A percentile compares a stretch with the other conserved stretches of the same genome.
phyloP scores from a whole-genome alignment of 345 rosid species.

The Bretschneidera sinensis region DNA sequence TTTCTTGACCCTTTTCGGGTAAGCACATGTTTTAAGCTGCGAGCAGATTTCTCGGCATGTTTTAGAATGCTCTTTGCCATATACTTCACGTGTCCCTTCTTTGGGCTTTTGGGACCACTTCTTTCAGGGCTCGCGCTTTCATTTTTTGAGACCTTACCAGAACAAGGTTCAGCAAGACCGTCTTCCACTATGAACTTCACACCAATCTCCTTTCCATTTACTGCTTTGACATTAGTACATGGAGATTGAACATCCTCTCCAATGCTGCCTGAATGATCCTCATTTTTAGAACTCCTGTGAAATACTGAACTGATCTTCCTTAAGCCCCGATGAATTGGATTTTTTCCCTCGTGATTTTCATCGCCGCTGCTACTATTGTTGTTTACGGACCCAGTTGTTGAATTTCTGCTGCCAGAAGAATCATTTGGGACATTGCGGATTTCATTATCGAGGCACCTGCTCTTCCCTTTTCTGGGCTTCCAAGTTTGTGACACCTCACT shows the following conservation, averaged over 20 bases:
- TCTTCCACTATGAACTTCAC: constrained; percentile 50
- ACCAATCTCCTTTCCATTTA: constrained; percentile 36
- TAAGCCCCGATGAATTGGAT: constrained; percentile 32
- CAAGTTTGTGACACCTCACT: constrained; percentile 64
- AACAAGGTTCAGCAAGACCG: constrained; percentile 27
- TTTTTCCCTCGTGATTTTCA: constrained; percentile 45
- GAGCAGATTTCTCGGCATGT: constrained; percentile 62
- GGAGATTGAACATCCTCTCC: constrained; percentile 47
- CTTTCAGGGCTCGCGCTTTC: constrained; percentile 32
- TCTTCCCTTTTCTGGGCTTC: constrained; percentile 87
- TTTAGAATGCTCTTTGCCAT: constrained; percentile 62
- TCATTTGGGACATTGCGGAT: constrained; percentile 34
- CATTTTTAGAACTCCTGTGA: constrained; percentile 41
- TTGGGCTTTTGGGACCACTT: constrained; percentile 38
- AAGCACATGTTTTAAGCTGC: constrained; percentile 47
- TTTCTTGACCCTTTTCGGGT: constrained; percentile 65
- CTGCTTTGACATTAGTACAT: constrained; percentile 49
- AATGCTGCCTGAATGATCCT: constrained; percentile 29
- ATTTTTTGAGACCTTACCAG: constrained; percentile 33
- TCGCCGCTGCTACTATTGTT: constrained; percentile 42
- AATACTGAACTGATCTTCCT: constrained; percentile 45
- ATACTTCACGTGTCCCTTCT: constrained; percentile 44
- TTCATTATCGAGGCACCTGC: constrained; percentile 38
- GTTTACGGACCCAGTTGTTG: constrained; percentile 34
- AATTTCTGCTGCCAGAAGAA: constrained; percentile 24